A percentile compares a stretch with the other conserved stretches of the same genome.
Evolutionary conservation across 805 yeast species (phyloP).

Genomic region (Candida odintsovae): DNA sequence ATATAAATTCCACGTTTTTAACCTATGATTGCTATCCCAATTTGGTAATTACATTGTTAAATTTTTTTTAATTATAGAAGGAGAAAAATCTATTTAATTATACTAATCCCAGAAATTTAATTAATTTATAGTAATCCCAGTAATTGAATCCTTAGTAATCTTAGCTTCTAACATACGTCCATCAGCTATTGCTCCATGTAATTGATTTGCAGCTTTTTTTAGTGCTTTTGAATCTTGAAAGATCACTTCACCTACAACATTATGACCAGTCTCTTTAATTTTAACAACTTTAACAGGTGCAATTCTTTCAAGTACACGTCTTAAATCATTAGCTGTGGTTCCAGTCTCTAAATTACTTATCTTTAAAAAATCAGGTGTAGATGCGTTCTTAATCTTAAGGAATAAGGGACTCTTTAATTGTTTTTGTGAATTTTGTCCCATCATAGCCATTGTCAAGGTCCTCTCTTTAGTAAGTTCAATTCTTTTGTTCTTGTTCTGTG

Average conservation of each 20-base stretch:
- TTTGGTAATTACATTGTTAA: too few relatives aligned
- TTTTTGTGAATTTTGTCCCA: too few relatives aligned
- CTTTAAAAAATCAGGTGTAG: constrained; percentile 22
- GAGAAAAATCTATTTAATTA: too few relatives aligned
- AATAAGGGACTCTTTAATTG: not conserved
- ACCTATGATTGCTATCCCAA: not conserved
- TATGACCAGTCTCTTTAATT: constrained; percentile 16
- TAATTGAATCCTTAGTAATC: constrained; percentile 20
- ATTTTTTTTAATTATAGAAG: too few relatives aligned
- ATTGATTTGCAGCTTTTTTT: constrained; percentile 24
- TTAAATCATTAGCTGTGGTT: constrained; percentile 26
- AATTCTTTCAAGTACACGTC: constrained; percentile 18
- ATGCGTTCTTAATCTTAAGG: constrained; percentile 19
- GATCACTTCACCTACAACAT: constrained; percentile 29
- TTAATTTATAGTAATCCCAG: constrained; percentile 6
- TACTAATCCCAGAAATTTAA: too few relatives aligned
- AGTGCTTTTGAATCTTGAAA: constrained; percentile 26
- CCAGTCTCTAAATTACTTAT: constrained; percentile 27
- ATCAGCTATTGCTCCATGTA: constrained; percentile 43
- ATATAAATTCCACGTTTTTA: not conserved
- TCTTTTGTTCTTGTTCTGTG: not conserved
- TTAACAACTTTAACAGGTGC: constrained; percentile 18
- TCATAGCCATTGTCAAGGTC: too few relatives aligned
- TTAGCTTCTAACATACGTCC: constrained; percentile 34
- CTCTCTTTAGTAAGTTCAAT: not conserved